Evolutionary conservation across 768 basidiomycete genomes (phyloP).

Genomic region (Amanita phalloides): DNA sequence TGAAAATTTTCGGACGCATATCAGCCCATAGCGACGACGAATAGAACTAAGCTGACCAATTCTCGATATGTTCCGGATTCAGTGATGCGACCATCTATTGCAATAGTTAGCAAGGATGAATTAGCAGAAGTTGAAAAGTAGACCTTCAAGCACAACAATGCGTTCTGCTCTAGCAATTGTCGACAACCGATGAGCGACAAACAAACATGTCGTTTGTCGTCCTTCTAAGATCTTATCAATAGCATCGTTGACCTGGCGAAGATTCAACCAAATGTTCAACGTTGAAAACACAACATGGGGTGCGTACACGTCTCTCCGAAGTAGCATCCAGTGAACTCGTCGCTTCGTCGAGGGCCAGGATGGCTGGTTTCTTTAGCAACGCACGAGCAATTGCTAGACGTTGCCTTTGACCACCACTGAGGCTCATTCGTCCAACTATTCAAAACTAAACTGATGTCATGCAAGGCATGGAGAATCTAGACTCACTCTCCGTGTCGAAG

Average conservation of each 20-base stretch:
- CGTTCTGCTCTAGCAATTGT: constrained; percentile 86
- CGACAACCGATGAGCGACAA: constrained; percentile 84
- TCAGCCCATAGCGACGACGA: neutral
- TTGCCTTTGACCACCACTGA: constrained; percentile 75
- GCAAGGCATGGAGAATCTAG: neutral
- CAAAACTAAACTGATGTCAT: neutral
- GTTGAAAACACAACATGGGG: neutral
- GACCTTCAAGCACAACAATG: constrained; percentile 83
- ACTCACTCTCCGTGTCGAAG: constrained; percentile 84
- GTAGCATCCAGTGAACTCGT: constrained; percentile 84
- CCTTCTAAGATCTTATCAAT: constrained; percentile 79
- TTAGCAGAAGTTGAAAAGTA: neutral
- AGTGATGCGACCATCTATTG: constrained; percentile 59
- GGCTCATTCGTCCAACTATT: constrained; percentile 55
- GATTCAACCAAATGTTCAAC: neutral
- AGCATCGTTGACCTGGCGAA: constrained; percentile 68
- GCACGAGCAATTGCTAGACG: constrained; percentile 81
- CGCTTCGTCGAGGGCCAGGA: constrained; percentile 85
- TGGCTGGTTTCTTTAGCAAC: constrained; percentile 77
- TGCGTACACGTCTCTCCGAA: constrained; percentile 66
- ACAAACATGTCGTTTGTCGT: constrained; percentile 75
- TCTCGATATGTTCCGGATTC: constrained; percentile 78
- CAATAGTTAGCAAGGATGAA: neutral
- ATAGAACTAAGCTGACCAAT: constrained; percentile 38
- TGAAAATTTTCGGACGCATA: constrained; percentile 14